These are phyloP conservation scores for Collariella sp. DNA, from an alignment of 495 filamentous ascomycete genomes.

Conservation along the genomic window DNA sequence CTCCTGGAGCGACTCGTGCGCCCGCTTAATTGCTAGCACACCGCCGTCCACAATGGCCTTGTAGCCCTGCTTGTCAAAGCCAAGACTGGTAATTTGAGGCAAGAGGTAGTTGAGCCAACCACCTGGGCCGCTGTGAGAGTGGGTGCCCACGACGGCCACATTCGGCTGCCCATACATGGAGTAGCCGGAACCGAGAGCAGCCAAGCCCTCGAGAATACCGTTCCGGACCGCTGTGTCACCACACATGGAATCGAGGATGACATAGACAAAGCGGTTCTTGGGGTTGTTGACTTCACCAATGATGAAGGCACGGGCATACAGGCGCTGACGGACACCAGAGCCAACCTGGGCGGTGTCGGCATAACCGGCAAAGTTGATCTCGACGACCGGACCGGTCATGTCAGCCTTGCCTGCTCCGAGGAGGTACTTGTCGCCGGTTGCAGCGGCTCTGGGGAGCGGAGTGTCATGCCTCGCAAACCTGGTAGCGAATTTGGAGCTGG, in stretches of 20 bases:
- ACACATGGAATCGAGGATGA: slow-evolving; percentile 71
- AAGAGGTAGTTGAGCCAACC: slow-evolving; percentile 96
- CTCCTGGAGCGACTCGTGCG: slow-evolving; percentile 64
- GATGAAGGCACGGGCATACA: slow-evolving; percentile 87
- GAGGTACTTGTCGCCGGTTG: slow-evolving; percentile 51
- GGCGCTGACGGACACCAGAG: slow-evolving; percentile 71
- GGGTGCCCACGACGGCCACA: slow-evolving; percentile 83
- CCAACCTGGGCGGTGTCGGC: slow-evolving; percentile 70
- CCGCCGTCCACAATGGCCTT: slow-evolving; percentile 85
- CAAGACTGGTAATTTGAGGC: slow-evolving; percentile 81
- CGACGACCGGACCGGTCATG: slow-evolving; percentile 71
- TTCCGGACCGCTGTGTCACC: slow-evolving; percentile 86
- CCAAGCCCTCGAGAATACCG: slow-evolving; percentile 69
- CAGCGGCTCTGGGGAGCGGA: slow-evolving; percentile 16
- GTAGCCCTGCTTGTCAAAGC: slow-evolving; percentile 81
- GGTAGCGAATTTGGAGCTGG: not conserved
- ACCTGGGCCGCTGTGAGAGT: slow-evolving; percentile 85
- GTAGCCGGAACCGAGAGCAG: slow-evolving; percentile 44
- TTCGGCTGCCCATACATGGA: slow-evolving; percentile 64
- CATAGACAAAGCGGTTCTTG: slow-evolving; percentile 72
- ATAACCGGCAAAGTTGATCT: slow-evolving; percentile 58
- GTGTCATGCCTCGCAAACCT: not conserved
- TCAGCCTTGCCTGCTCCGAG: slow-evolving; percentile 90
- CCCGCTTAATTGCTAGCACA: slow-evolving; percentile 70
- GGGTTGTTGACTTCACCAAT: slow-evolving; percentile 62